A percentile compares a stretch with the other conserved stretches of the same genome.
phyloP scores from a whole-genome alignment of 2,329 filamentous ascomycete genomes.

The Rachicladosporium sp. region DNA sequence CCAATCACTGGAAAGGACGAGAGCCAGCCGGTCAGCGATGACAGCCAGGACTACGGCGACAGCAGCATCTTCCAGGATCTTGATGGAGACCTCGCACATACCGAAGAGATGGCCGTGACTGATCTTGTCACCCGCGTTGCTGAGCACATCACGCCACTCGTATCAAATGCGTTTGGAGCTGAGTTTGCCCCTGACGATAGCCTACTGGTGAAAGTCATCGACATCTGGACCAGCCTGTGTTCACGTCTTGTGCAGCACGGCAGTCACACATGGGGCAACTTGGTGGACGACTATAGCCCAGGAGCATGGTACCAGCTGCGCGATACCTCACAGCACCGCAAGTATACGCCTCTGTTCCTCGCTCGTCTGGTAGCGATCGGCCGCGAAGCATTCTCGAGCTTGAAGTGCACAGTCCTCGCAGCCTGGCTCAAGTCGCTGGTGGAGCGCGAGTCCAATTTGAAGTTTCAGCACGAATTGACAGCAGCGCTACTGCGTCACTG shows the following conservation, averaged over 20 bases:
- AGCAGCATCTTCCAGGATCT: slow-evolving; percentile 33
- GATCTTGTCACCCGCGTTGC: background rate
- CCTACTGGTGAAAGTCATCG: slow-evolving; percentile 40
- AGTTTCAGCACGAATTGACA: slow-evolving; percentile 48
- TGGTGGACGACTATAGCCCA: slow-evolving; percentile 41
- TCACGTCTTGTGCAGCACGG: slow-evolving; percentile 34
- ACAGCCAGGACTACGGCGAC: slow-evolving; percentile 54
- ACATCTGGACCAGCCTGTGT: slow-evolving; percentile 44
- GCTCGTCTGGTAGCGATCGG: slow-evolving; percentile 30
- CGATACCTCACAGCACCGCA: slow-evolving; percentile 33
- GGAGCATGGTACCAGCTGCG: slow-evolving; percentile 38
- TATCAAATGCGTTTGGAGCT: slow-evolving; percentile 51
- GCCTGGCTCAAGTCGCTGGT: slow-evolving; percentile 44
- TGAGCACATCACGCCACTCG: slow-evolving; percentile 36
- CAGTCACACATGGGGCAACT: slow-evolving; percentile 41
- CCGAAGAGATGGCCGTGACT: background rate
- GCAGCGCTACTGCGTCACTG: slow-evolving; percentile 39
- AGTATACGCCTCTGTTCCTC: slow-evolving; percentile 34
- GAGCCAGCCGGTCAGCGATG: slow-evolving; percentile 34
- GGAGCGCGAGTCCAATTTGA: slow-evolving; percentile 47
- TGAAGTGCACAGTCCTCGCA: slow-evolving; percentile 36
- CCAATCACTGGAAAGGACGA: background rate
- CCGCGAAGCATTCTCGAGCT: slow-evolving; percentile 19
- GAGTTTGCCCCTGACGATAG: slow-evolving; percentile 43
- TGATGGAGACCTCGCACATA: background rate